Evolutionary conservation across 2,329 filamentous ascomycete species (phyloP).

Genomic region (Laburnicola sp.): DNA sequence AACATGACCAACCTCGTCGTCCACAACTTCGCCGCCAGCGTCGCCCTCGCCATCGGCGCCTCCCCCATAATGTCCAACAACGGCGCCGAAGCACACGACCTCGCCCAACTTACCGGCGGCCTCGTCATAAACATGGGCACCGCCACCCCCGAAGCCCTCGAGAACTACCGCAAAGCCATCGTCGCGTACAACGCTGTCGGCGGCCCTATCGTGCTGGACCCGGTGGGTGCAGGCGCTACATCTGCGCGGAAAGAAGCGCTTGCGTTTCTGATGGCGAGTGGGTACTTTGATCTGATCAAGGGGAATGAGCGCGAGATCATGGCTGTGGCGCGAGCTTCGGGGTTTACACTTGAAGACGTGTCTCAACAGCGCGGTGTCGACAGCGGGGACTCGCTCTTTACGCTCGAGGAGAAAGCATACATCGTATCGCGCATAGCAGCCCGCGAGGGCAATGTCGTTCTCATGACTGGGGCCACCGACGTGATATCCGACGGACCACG

Average conservation of each 20-base stretch:
- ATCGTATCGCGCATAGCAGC: slow-evolving; percentile 69
- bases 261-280: slow-evolving; percentile 68
- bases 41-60: slow-evolving; percentile 79
- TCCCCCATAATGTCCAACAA: slow-evolving; percentile 95
- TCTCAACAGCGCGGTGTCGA: slow-evolving; percentile 81
- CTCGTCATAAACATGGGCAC: slow-evolving; percentile 96
- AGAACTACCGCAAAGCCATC: slow-evolving; percentile 73
- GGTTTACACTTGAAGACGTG: slow-evolving; percentile 50
- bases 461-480: slow-evolving; percentile 82
- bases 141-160: slow-evolving; percentile 72
- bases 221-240: slow-evolving; percentile 88
- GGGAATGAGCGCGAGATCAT: slow-evolving; percentile 90
- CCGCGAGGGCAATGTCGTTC: slow-evolving; percentile 70
- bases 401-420: slow-evolving; percentile 58
- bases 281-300: slow-evolving; percentile 87
- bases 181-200: slow-evolving; percentile 77
- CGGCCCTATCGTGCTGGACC: slow-evolving; percentile 80
- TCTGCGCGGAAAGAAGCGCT: slow-evolving; percentile 71
- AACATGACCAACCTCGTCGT: slow-evolving; percentile 98
- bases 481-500: slow-evolving; percentile 73
- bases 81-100: slow-evolving; percentile 76
- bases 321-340: slow-evolving; percentile 60
- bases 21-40: slow-evolving; percentile 91
- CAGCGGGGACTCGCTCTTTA: slow-evolving; percentile 62
- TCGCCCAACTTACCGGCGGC: slow-evolving; percentile 74